Evolutionary conservation across 441 rosid genomes (phyloP).

Genomic region (Syzygium malaccense): DNA sequence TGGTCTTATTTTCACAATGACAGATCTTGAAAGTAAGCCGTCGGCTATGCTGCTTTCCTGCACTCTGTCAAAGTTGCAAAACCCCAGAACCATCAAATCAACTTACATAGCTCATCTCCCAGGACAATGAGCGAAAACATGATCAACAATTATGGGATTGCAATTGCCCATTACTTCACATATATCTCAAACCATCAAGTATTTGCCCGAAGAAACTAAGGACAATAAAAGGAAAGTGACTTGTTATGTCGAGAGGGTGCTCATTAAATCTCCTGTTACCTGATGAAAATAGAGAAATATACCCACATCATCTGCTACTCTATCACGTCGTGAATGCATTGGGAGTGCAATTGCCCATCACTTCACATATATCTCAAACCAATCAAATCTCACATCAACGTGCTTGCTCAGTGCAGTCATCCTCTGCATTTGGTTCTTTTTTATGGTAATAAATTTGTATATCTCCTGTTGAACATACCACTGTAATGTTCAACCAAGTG

Average conservation of each 20-base stretch:
- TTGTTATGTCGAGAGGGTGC: background rate
- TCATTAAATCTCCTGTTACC: background rate
- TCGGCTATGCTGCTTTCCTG: background rate
- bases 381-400: background rate
- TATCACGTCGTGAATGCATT: background rate
- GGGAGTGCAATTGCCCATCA: background rate
- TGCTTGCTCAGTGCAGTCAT: background rate
- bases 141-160: background rate
- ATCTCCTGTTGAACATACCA: background rate
- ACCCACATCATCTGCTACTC: background rate
- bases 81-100: background rate
- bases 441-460: background rate
- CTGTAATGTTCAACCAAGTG: background rate
- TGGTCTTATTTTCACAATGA: background rate
- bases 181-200: too few species aligned
- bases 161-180: too few species aligned
- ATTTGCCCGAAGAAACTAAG: background rate
- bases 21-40: background rate
- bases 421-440: background rate
- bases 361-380: background rate
- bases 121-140: background rate
- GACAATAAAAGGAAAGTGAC: background rate
- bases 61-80: background rate
- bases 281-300: background rate
- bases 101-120: background rate